Evolutionary conservation across 2,329 filamentous ascomycete species (phyloP), one percentile per base, ranked within the genome.

Genomic region (Talaromyces atroroseus): DNA sequence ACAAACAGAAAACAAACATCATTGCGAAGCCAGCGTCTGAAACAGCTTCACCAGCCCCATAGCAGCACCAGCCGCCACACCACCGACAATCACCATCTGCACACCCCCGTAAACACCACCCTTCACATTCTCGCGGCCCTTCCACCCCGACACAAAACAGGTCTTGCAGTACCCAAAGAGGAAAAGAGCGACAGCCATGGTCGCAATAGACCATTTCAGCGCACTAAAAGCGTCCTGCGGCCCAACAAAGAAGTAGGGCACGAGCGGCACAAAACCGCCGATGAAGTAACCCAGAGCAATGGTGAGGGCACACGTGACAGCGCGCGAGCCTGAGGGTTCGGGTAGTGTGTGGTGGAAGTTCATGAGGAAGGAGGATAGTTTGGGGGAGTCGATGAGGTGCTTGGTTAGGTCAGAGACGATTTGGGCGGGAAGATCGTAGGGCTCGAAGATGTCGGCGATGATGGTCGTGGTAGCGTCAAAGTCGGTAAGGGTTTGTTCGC

Each of bases 191-290:
- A 80, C 60, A 1, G 69, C 72, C 61, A 80, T 81, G 16, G 80
- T 75, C n/a, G 72, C 76, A 52, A 81, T 79, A n/a, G 76, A 80
- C 63, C 73, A 74, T 58, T 74, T 75, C 45, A 86, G 62, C 80
- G 92, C 60, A 87, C 96, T 70, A 91, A 92, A 78, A 79, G 88
- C 60, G 90, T 96, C 71, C 86, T 92, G 46, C 78, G 84, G 63
- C 82, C 90, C 56, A 82, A 95, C 61, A 86, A 74, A 74, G 60
- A 82, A 81, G 64, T 82, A 82, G 0, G 80, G 80, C 0, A 81
- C 69, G 61, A 82, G 72, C 6, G 80, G 79, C 14, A 78, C 69
- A 45, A 78, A 74, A 1, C 75, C 75, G 52, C 75, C 72, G 57
- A 74, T 65, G 54, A 74, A 74, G 60, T 74, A 74, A 10, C 71